Conservation (phyloP, 176 grass and related monocot species). For the Chrysopogon serrulatus region DNA sequence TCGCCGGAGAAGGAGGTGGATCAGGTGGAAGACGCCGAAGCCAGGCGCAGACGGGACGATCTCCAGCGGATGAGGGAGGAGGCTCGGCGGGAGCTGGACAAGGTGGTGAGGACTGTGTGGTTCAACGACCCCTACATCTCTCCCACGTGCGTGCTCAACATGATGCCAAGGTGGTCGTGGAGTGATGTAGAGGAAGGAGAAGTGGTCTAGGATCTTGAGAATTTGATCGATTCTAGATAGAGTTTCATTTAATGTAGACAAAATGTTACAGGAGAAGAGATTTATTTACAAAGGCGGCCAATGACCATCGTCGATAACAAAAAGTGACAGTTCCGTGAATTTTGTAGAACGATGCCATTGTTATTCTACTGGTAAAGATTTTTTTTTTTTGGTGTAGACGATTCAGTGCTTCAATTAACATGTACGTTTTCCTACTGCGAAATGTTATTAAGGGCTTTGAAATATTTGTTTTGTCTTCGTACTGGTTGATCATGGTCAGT, state of each 20-base stretch:
- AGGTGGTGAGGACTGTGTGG: conserved; percentile 30
- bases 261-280: neutral
- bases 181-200: neutral
- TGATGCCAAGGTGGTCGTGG: neutral
- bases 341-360: neutral
- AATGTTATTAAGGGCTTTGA: neutral
- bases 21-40: neutral
- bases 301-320: neutral
- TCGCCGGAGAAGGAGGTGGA: neutral
- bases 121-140: conserved; percentile 41
- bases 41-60: neutral
- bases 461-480: neutral
- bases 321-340: neutral
- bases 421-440: neutral
- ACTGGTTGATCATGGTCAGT: neutral
- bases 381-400: too few species aligned
- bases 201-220: neutral
- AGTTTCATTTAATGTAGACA: neutral
- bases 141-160: conserved; percentile 4
- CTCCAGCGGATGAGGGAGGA: conserved; percentile 1
- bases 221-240: neutral
- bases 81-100: conserved; percentile 19
- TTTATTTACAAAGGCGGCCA: neutral
- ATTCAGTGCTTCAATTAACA: too few species aligned
- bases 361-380: neutral